These are phyloP conservation scores for Poronia punctata DNA, from an alignment of 495 filamentous ascomycete species.

Conservation along the genomic window DNA sequence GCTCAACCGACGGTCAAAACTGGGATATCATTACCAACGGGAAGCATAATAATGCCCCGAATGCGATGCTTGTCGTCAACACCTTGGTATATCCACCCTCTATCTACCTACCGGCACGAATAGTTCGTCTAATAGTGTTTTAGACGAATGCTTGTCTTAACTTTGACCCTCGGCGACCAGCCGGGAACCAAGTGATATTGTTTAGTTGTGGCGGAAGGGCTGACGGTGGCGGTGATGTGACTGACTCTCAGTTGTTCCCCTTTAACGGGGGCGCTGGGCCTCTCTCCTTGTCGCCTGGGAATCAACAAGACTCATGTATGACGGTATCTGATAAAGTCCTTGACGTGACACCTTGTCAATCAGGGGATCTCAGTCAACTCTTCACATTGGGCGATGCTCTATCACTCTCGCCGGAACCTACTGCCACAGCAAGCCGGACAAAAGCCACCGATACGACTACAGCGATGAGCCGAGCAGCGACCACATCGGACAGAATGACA, in stretches of 20 bases:
- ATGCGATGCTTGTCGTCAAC: conserved; percentile 45
- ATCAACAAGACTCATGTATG: conserved; percentile 38
- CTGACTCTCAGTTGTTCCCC: conserved; percentile 42
- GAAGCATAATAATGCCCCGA: conserved; percentile 38
- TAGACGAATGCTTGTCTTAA: conserved; percentile 51
- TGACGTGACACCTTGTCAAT: conserved; percentile 36
- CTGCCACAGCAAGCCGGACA: conserved; percentile 1
- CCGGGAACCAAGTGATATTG: conserved; percentile 41
- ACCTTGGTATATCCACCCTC: conserved; percentile 31
- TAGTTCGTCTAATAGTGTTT: conserved; percentile 2
- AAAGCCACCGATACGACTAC: conserved; percentile 8
- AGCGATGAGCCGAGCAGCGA: conserved; percentile 3
- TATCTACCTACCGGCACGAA: neutral
- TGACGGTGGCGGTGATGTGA: conserved; percentile 44
- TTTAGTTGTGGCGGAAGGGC: conserved; percentile 53
- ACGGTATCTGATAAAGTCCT: conserved; percentile 38
- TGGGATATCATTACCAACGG: conserved; percentile 51
- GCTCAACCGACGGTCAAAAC: conserved; percentile 40
- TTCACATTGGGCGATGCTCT: conserved; percentile 38
- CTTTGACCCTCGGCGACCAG: conserved; percentile 42
- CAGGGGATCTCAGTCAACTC: conserved; percentile 34
- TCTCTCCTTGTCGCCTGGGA: conserved; percentile 35
- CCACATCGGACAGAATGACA: neutral
- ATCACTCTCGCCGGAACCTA: conserved; percentile 1
- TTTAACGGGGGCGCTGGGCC: conserved; percentile 37